phyloP scores from a whole-genome alignment of 768 basidiomycete genomes.

The Rhizopogon vulgaris region DNA sequence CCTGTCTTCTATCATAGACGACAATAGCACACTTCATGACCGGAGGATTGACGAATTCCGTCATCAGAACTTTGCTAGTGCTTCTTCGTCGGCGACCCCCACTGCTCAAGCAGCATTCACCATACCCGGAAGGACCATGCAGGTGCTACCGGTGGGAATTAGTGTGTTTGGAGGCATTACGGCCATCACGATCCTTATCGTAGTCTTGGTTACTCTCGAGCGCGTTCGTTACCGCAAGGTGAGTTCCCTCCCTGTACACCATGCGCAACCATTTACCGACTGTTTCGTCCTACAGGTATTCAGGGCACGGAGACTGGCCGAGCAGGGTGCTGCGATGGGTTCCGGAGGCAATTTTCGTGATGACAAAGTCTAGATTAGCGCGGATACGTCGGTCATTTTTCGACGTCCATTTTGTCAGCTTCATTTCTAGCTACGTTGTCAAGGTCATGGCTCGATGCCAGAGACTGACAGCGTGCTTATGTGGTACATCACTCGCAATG shows the following conservation, averaged over 20 bases:
- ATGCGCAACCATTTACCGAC: neutral
- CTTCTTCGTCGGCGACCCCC: constrained; percentile 24
- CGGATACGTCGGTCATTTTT: neutral
- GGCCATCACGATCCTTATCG: constrained; percentile 73
- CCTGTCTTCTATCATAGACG: neutral
- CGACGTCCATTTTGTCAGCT: neutral
- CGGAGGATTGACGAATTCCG: constrained; percentile 1
- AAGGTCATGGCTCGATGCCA: neutral
- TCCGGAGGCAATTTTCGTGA: constrained; percentile 44
- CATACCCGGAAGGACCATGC: constrained; percentile 67
- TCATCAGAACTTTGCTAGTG: constrained; percentile 18
- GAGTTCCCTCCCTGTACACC: constrained; percentile 12
- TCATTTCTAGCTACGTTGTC: neutral
- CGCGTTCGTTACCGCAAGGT: constrained; percentile 84
- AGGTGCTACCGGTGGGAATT: constrained; percentile 77
- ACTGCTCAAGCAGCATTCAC: constrained; percentile 36
- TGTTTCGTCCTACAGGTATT: constrained; percentile 46
- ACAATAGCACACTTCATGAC: constrained; percentile 4
- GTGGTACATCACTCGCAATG: neutral
- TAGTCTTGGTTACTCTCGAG: constrained; percentile 83
- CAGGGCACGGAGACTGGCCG: constrained; percentile 67
- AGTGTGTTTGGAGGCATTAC: constrained; percentile 84
- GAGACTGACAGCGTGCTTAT: neutral
- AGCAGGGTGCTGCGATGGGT: constrained; percentile 50
- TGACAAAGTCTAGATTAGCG: constrained; percentile 21